phyloP scores from a whole-genome alignment of 2,329 filamentous ascomycete species.

The Fusarium goolgardi region DNA sequence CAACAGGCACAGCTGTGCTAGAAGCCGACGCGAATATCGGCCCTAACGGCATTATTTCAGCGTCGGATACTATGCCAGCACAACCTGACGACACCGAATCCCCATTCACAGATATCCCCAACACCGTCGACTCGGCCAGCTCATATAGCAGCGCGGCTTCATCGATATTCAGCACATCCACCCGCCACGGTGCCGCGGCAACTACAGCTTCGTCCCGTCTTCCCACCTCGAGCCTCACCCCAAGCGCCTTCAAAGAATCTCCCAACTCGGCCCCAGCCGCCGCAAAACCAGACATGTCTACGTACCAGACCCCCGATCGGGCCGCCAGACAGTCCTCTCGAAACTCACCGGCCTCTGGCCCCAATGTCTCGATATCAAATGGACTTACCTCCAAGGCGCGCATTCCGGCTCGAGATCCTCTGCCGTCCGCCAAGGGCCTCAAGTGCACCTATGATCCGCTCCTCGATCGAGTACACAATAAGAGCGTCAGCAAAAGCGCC shows the following conservation, averaged over 20 bases:
- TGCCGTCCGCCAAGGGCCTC: slow-evolving; percentile 64
- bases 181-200: slow-evolving; percentile 55
- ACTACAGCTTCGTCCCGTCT: slow-evolving; percentile 55
- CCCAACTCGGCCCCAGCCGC: slow-evolving; percentile 61
- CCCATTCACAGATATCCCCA: slow-evolving; percentile 73
- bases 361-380: slow-evolving; percentile 53
- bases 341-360: slow-evolving; percentile 46
- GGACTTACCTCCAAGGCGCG: slow-evolving; percentile 54
- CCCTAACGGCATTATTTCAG: slow-evolving; percentile 35
- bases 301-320: slow-evolving; percentile 60
- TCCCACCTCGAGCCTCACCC: slow-evolving; percentile 60
- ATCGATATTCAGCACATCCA: slow-evolving; percentile 72
- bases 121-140: slow-evolving; percentile 77
- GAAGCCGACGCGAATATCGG: slow-evolving; percentile 44
- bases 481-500: slow-evolving; percentile 65
- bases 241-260: slow-evolving; percentile 64
- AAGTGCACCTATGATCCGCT: slow-evolving; percentile 72
- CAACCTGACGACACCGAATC: slow-evolving; percentile 68
- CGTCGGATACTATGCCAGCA: slow-evolving; percentile 45
- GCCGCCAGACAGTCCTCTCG: slow-evolving; percentile 46
- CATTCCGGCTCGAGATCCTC: slow-evolving; percentile 68
- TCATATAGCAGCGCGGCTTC: slow-evolving; percentile 77
- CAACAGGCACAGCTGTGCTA: slow-evolving; percentile 39
- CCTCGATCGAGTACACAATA: slow-evolving; percentile 62
- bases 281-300: slow-evolving; percentile 67